Evolutionary conservation across 768 basidiomycete species (phyloP), one percentile per base, ranked within the genome.

Genomic region (Mycena kentingensis): DNA sequence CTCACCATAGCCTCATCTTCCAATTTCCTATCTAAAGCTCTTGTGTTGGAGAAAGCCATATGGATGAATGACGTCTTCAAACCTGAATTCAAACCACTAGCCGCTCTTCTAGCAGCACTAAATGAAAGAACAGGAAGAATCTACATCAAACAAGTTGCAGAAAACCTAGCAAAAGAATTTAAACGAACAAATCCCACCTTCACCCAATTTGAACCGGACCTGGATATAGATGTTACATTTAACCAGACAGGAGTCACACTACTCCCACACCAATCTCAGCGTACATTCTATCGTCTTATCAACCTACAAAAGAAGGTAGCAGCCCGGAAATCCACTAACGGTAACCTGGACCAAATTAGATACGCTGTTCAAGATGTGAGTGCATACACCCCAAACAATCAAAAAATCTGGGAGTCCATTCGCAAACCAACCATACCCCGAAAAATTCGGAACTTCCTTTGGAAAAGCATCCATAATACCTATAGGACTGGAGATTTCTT

Each of bases 401-500:
- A 24, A 48, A 27, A n/a, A 26, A 49, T 50, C 22, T 50, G 49
- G 49, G 31, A 42, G 4, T 50, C 49, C 21, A 39, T 41, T 4
- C n/a, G 39, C 13, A 26, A 37, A 12, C n/a, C 21, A 34, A 36
- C 18, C 22, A 11, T 50, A 5, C 18, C 25, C 38, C 6, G 36
- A 19, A 13, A n/a, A 4, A 18, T 27, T 37, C 22, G 48, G 7
- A 32, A 50, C n/a, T 42, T 54, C 32, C 22, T 60, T 11, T 67
- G 50, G 38, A 54, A 49, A 25, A 41, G 39, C 11, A 27, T 63
- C 13, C 47, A 58, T 19, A 35, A 46, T 11, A 22, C 46, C 3
- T 55, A 51, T 32, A 24, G 39, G 26, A 35, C 51, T 3, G 56
- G 63, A 1, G 34, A 43, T 6, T 63, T 42, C 49, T 66, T 62